Evolutionary conservation across 495 filamentous ascomycete species (phyloP).

Genomic region (Xylaria grammica): DNA sequence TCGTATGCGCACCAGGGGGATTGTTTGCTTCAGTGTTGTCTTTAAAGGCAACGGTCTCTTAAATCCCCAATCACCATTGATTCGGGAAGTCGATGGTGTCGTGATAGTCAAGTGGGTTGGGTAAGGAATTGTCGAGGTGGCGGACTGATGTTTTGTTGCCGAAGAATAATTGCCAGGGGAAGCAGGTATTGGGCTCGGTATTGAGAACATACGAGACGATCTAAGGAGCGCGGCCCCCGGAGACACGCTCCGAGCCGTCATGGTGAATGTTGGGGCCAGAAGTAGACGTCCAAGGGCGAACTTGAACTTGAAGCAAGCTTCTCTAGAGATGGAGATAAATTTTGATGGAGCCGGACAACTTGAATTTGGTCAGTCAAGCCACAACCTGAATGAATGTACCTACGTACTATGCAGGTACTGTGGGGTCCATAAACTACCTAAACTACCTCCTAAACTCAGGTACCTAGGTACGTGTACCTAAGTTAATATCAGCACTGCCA

Average conservation of each 20-base stretch:
- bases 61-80: conserved; percentile 89
- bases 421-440: too few species aligned
- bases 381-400: neutral
- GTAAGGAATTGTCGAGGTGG: conserved; percentile 72
- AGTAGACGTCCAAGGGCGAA: conserved; percentile 4
- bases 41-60: conserved; percentile 82
- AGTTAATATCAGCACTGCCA: neutral
- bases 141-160: conserved; percentile 39
- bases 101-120: conserved; percentile 87
- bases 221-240: conserved; percentile 65
- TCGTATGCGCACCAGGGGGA: conserved; percentile 71
- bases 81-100: conserved; percentile 74
- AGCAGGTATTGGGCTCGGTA: conserved; percentile 57
- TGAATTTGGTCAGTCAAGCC: conserved; percentile 11
- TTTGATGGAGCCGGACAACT: conserved; percentile 14
- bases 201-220: conserved; percentile 62
- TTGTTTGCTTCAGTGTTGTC: conserved; percentile 71
- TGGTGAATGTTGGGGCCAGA: conserved; percentile 22
- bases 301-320: conserved; percentile 23
- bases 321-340: conserved; percentile 11
- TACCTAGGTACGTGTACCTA: neutral
- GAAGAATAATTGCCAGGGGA: conserved; percentile 40
- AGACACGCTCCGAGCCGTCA: conserved; percentile 52
- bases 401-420: too few species aligned
- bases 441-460: neutral